Evolutionary conservation across 1,139 yeast genomes (phyloP).

Genomic region (Lodderomyces parapsilosis): DNA sequence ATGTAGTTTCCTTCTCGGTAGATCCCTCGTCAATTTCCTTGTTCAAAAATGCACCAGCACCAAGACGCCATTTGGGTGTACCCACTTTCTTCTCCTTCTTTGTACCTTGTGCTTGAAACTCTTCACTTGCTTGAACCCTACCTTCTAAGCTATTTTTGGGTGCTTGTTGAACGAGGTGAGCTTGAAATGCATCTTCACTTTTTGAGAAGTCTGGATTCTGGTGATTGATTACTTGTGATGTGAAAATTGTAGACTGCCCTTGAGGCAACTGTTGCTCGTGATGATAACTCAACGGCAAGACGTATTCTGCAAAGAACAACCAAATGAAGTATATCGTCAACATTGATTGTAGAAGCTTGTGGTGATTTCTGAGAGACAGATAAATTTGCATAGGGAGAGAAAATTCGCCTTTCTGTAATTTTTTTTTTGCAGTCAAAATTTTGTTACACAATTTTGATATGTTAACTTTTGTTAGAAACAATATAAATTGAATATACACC

Average conservation of each 20-base stretch:
- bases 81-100: constrained; percentile 1
- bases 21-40: constrained; percentile 12
- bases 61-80: constrained; percentile 14
- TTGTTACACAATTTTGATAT: neutral
- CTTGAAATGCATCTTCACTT: neutral
- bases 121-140: neutral
- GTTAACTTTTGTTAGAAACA: neutral
- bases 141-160: neutral
- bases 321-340: neutral
- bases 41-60: constrained; percentile 16
- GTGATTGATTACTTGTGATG: neutral
- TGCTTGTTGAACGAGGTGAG: neutral
- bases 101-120: constrained; percentile 9
- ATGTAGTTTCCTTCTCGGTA: constrained; percentile 3
- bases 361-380: neutral
- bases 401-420: too few relatives aligned
- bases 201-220: neutral
- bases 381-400: neutral
- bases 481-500: constrained; percentile 3
- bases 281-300: neutral
- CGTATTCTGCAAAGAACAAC: neutral
- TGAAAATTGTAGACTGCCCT: neutral
- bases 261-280: neutral
- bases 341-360: neutral
- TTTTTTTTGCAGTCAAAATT: constrained; percentile 3